These are phyloP conservation scores for Lasiosphaeria ovina DNA, from an alignment of 495 filamentous ascomycete genomes.

Conservation along the genomic window DNA sequence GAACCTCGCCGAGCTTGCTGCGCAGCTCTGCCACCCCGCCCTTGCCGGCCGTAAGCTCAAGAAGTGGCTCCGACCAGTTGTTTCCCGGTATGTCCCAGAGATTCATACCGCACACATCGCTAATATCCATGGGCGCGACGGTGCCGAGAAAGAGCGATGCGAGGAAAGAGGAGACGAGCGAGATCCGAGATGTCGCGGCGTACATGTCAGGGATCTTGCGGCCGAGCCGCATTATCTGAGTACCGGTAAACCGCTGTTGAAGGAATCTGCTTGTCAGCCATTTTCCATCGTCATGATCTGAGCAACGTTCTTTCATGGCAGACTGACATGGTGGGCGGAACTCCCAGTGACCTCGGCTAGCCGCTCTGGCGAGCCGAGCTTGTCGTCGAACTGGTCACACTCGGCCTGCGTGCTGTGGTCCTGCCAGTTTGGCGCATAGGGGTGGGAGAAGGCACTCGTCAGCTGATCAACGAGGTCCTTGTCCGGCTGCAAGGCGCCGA, in stretches of 20 bases:
- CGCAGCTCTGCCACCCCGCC: slow-evolving; percentile 65
- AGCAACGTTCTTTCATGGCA: background rate
- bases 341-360: slow-evolving; percentile 83
- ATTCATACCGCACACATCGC: slow-evolving; percentile 96
- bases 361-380: slow-evolving; percentile 60
- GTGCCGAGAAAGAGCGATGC: slow-evolving; percentile 85
- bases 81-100: slow-evolving; percentile 83
- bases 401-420: slow-evolving; percentile 90
- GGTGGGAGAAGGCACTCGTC: slow-evolving; percentile 71
- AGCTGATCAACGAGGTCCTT: slow-evolving; percentile 68
- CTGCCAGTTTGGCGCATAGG: slow-evolving; percentile 95
- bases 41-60: slow-evolving; percentile 72
- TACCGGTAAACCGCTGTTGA: slow-evolving; percentile 88
- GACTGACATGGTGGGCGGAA: slow-evolving; percentile 84
- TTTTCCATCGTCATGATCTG: background rate
- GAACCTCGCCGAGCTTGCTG: slow-evolving; percentile 75
- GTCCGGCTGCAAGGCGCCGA: slow-evolving; percentile 58
- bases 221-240: slow-evolving; percentile 88
- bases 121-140: slow-evolving; percentile 87
- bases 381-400: slow-evolving; percentile 81
- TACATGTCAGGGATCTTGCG: slow-evolving; percentile 78
- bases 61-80: slow-evolving; percentile 67
- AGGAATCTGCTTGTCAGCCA: slow-evolving; percentile 23
- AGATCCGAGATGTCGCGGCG: slow-evolving; percentile 75
- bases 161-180: slow-evolving; percentile 91